Percentiles rank a stretch among this genome's conserved stretches.
Conservation (phyloP, 345 rosid genomes). For the Mangifera indica region DNA sequence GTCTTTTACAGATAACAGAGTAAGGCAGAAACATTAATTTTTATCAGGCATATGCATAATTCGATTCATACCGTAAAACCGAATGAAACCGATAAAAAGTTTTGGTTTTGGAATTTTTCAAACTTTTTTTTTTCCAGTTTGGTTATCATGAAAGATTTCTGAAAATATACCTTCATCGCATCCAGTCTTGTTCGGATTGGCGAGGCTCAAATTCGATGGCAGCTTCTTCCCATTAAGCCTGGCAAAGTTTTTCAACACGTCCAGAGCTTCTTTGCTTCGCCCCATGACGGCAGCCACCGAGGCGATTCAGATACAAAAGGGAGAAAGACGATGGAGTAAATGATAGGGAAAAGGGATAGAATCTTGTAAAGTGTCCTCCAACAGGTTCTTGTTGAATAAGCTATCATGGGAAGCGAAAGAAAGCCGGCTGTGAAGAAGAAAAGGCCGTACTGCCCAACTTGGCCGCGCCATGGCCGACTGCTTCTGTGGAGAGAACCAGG, state of each 20-base stretch:
- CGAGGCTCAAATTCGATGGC: conserved; percentile 39
- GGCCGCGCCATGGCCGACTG: conserved; percentile 75
- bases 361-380: conserved; percentile 61
- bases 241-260: conserved; percentile 44
- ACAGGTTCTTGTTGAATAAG: conserved; percentile 46
- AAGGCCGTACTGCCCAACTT: conserved; percentile 76
- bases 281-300: conserved; percentile 69
- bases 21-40: no score
- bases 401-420: conserved; percentile 61
- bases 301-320: conserved; percentile 72
- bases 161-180: no score
- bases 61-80: no score
- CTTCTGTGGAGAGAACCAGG: conserved; percentile 68
- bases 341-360: conserved; percentile 50
- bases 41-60: no score
- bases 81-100: no score
- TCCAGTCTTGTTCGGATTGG: conserved; percentile 19
- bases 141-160: no score
- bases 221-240: conserved; percentile 50
- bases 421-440: conserved; percentile 70
- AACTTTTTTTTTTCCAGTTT: no score
- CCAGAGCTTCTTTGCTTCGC: conserved; percentile 50
- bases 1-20: no score
- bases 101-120: no score
- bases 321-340: conserved; percentile 39